Conservation (phyloP, 2,329 filamentous ascomycete genomes). For the Acephala macrosclerotiorum region DNA sequence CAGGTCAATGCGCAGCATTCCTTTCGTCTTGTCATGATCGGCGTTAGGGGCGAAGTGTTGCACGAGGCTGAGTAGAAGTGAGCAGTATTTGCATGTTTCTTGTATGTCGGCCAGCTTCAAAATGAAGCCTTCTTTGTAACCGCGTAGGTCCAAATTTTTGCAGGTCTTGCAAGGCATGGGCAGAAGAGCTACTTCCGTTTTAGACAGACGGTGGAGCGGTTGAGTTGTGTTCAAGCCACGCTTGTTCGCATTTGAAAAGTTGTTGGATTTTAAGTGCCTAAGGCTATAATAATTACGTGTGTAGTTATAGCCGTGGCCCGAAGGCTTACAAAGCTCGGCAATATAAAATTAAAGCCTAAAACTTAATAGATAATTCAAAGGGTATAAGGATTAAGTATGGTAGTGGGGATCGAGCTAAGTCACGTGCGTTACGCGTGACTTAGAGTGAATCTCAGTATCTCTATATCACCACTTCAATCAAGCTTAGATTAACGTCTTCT, state of each 20-base stretch:
- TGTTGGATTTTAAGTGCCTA: background rate
- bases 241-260: background rate
- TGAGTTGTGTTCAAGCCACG: background rate
- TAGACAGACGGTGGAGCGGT: background rate
- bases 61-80: conserved; percentile 17
- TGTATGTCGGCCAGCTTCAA: conserved; percentile 12
- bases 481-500: no score
- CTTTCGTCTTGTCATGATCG: background rate
- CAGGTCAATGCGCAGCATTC: conserved; percentile 11
- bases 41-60: background rate
- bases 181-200: background rate
- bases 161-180: conserved; percentile 8
- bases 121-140: conserved; percentile 16
- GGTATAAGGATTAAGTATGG: no score
- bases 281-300: background rate
- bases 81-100: conserved; percentile 18
- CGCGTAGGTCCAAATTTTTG: conserved; percentile 8
- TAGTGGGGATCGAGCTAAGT: no score
- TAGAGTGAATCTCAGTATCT: no score
- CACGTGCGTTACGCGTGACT: no score
- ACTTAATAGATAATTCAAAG: no score
- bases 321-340: no score
- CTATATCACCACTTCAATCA: no score
- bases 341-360: no score
- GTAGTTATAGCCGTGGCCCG: no score